Conservation (phyloP, 2,329 filamentous ascomycete species). For the Diaporthe aspalathi region DNA sequence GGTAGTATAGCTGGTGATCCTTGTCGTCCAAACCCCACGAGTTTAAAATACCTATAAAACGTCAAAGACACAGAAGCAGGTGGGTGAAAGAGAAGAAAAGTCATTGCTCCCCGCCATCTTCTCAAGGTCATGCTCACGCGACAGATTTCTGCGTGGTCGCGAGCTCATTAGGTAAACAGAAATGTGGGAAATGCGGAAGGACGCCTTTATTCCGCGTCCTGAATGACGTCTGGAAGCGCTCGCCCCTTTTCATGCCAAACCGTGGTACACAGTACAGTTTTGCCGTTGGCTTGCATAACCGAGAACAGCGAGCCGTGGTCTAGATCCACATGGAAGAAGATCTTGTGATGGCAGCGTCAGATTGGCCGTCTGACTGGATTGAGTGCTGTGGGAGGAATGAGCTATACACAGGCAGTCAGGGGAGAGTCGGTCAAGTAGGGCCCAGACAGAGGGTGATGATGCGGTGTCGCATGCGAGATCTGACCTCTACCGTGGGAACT, state of each 20-base stretch:
- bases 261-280: not conserved
- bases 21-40: conserved; percentile 7
- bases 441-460: not conserved
- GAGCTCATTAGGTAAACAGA: conserved; percentile 27
- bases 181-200: conserved; percentile 8
- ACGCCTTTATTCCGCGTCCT: conserved; percentile 7
- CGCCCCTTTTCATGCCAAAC: conserved; percentile 19
- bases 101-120: not conserved
- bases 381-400: not conserved
- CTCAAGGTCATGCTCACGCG: not conserved
- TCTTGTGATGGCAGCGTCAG: not conserved
- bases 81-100: not conserved
- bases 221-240: conserved; percentile 21
- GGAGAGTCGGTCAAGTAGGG: not conserved
- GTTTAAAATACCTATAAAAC: not conserved
- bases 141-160: conserved; percentile 14
- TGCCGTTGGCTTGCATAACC: conserved; percentile 12
- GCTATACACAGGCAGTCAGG: no score
- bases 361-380: no score
- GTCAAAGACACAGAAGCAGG: not conserved
- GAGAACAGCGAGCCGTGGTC: not conserved
- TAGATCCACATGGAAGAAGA: conserved; percentile 7
- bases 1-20: not conserved
- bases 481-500: not conserved
- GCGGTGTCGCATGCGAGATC: not conserved